Evolutionary conservation across 768 basidiomycete species (phyloP).

Genomic region (Hericium erinaceus): DNA sequence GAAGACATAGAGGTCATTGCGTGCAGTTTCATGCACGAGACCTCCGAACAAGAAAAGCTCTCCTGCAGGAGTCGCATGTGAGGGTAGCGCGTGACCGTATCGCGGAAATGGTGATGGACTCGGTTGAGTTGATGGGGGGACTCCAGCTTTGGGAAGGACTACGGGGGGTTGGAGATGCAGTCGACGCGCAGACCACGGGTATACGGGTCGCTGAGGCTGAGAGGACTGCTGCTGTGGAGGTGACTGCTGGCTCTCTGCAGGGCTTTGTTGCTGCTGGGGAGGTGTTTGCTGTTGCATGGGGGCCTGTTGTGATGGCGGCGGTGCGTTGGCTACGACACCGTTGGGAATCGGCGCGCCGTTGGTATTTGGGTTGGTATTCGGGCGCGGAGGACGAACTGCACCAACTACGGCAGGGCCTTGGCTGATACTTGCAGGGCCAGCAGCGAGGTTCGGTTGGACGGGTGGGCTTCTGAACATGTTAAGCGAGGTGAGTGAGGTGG

Average conservation of each 20-base stretch:
- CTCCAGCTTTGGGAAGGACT: constrained; percentile 52
- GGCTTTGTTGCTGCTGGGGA: constrained; percentile 23
- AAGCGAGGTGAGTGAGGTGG: background rate
- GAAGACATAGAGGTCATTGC: constrained; percentile 92
- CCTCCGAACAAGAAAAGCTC: constrained; percentile 97
- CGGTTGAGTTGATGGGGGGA: constrained; percentile 52
- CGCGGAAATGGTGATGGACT: constrained; percentile 91
- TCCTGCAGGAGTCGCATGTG: constrained; percentile 65
- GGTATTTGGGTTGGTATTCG: constrained; percentile 26
- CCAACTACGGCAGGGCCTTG: constrained; percentile 64
- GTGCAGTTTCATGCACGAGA: constrained; percentile 80
- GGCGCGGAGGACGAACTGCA: constrained; percentile 25
- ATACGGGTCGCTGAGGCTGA: constrained; percentile 47
- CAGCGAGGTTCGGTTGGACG: background rate
- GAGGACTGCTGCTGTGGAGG: constrained; percentile 19
- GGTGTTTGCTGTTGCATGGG: constrained; percentile 18
- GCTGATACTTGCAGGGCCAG: constrained; percentile 38
- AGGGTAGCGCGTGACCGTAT: constrained; percentile 89
- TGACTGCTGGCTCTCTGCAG: constrained; percentile 9
- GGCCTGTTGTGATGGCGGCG: constrained; percentile 11
- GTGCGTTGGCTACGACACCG: constrained; percentile 21
- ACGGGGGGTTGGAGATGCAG: constrained; percentile 62
- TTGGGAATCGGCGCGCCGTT: constrained; percentile 21
- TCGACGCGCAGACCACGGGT: constrained; percentile 77
- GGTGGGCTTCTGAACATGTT: background rate